Percentiles rank a stretch among this genome's conserved stretches.
Conservation (phyloP, 176 grass and related monocot genomes). For the Triticum monococcum region DNA sequence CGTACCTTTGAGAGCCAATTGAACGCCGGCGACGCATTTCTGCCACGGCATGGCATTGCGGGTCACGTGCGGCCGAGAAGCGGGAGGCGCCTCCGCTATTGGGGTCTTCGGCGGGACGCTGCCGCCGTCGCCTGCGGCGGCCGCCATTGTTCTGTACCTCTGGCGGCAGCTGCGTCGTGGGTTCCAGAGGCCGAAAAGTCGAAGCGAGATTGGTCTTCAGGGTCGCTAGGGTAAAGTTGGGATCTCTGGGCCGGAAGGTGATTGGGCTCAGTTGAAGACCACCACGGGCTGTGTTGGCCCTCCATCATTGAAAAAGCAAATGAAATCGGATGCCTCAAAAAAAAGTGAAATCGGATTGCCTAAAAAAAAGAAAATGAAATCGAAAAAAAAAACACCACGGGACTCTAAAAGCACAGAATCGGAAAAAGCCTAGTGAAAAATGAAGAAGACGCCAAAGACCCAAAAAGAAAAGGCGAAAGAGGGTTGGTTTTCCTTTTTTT, state of each 20-base stretch:
- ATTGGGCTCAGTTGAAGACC: not conserved
- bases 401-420: no score
- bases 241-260: not conserved
- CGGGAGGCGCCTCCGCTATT: slow-evolving; percentile 3
- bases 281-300: not conserved
- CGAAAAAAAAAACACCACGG: no score
- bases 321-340: no score
- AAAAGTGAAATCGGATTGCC: no score
- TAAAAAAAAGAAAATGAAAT: no score
- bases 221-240: no score
- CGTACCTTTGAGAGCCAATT: slow-evolving; percentile 55
- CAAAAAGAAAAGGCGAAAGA: no score
- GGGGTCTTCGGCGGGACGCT: slow-evolving; percentile 13
- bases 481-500: no score
- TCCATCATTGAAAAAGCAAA: no score
- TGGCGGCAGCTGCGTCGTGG: slow-evolving; percentile 21
- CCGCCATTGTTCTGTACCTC: slow-evolving; percentile 24
- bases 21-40: slow-evolving; percentile 58
- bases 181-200: not conserved
- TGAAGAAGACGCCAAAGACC: no score
- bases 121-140: slow-evolving; percentile 25
- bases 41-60: slow-evolving; percentile 39
- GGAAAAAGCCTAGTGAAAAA: no score
- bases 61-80: not conserved
- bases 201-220: not conserved